Evolutionary conservation across 371 early-diverging fungal genomes (phyloP).

Genomic region (Amoeboaphelidium protococcarum): DNA sequence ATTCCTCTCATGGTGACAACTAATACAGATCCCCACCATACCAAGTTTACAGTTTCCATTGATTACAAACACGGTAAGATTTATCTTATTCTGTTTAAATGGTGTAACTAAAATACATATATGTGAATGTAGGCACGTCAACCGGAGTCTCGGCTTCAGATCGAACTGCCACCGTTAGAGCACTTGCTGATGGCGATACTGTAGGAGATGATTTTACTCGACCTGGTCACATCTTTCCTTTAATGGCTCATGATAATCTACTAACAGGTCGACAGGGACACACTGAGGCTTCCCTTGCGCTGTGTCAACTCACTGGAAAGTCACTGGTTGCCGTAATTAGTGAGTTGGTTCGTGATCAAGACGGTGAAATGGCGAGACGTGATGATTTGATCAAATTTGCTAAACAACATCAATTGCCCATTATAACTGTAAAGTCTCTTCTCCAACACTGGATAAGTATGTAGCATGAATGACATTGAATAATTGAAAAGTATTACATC

Average conservation of each 20-base stretch:
- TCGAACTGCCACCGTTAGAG: conserved; percentile 45
- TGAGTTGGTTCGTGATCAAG: conserved; percentile 72
- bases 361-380: conserved; percentile 74
- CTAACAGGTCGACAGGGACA: conserved; percentile 63
- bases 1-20: conserved; percentile 74
- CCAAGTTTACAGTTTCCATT: conserved; percentile 73
- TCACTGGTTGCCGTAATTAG: conserved; percentile 65
- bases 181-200: conserved; percentile 34
- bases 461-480: background rate
- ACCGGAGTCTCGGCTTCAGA: conserved; percentile 87
- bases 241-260: conserved; percentile 49
- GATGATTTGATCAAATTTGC: conserved; percentile 69
- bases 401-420: conserved; percentile 41
- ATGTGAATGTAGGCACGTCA: conserved; percentile 23
- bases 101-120: background rate
- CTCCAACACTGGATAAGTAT: background rate
- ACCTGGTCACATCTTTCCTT: conserved; percentile 83
- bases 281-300: conserved; percentile 62
- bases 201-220: conserved; percentile 31
- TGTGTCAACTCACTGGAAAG: conserved; percentile 52
- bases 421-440: conserved; percentile 39
- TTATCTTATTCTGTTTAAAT: background rate
- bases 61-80: conserved; percentile 39
- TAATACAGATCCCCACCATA: conserved; percentile 61
- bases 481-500: background rate